Conservation (phyloP, 768 basidiomycete species). For the Lactarius sanguifluus region DNA sequence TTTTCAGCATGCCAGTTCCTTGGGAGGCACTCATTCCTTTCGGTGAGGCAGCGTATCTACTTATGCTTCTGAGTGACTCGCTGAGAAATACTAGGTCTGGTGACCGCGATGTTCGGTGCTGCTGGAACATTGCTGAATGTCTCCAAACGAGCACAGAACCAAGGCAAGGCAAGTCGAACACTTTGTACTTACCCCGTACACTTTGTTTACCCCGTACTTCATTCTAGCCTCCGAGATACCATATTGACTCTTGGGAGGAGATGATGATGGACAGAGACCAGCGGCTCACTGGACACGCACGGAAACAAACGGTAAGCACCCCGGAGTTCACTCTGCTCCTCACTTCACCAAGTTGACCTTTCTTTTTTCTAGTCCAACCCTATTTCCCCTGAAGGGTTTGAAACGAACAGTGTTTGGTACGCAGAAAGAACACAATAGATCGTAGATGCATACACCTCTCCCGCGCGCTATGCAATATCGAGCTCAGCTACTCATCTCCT, state of each 20-base stretch:
- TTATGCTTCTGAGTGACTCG: too few relatives aligned
- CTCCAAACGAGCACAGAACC: conserved; percentile 79
- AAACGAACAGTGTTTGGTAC: conserved; percentile 73
- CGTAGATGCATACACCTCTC: conserved; percentile 7
- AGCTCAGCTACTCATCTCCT: conserved; percentile 35
- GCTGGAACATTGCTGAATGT: conserved; percentile 85
- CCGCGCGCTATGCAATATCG: background rate
- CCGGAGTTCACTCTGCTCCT: conserved; percentile 3
- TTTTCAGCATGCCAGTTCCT: conserved; percentile 80
- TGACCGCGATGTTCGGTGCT: conserved; percentile 86
- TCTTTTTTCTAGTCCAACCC: conserved; percentile 54
- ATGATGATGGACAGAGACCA: conserved; percentile 96
- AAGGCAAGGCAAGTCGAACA: conserved; percentile 69
- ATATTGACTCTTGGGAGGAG: conserved; percentile 86
- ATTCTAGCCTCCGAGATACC: conserved; percentile 75
- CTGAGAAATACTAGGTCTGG: conserved; percentile 53
- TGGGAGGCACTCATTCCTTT: conserved; percentile 98
- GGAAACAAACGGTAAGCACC: conserved; percentile 79
- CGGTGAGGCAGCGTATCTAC: conserved; percentile 46
- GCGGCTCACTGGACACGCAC: conserved; percentile 78
- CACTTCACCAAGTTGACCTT: background rate
- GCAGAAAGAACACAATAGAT: conserved; percentile 39
- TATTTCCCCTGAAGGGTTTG: conserved; percentile 65
- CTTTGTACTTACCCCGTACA: background rate
- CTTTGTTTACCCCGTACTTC: conserved; percentile 5